Base-by-base conservation (phyloP, 2,329 filamentous ascomycete species). In the Talaromyces marneffei region DNA sequence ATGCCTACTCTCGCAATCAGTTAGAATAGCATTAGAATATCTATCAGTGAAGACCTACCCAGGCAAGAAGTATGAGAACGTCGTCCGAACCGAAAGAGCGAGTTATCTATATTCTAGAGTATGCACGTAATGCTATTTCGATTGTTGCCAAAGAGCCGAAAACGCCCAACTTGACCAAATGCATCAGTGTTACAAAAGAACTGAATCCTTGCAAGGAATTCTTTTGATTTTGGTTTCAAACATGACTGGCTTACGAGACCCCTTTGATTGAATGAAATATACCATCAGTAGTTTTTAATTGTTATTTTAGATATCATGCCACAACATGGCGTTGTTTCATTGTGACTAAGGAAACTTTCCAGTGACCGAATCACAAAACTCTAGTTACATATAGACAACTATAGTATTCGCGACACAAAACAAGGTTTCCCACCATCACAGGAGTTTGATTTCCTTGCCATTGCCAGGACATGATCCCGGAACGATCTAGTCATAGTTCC, bases 11-110 rank as follows among this genome's bases (percentile, higher is more conserved):
- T 18, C 9, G 4, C 9, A 16, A 29, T 48, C 8, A 48, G 44
- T 16, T 10, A 6, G 25, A 9, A 10, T 18, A 27, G 7, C 25
- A 29, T n/a, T 18, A 27, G 4, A 5, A 29, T 18, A 3, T 48
- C 25, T n/a, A 18, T 29, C 25, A 6, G 3, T 14, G 16, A 29
- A 48, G 2, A 18, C 23, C 8, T 48, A 48, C 44, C 44, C 44
- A 48, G 6, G 44, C 25, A 48, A 77, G 46, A 31, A 78, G 65
- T 54, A 82, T 78, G 9, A 82, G 66, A 23, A 75, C 62, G 65
- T 82, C 80, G 62, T 82, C 80, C 3, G 78, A 23, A 10, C 80
- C 80, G 31, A 77, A 71, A 27, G 76, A 81, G 64, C 73, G 77
- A 12, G 77, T 77, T 27, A 82, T 72, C 8, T 67, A 65, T 2